Conservation (phyloP, 257 asterid genomes). For the Przewalskia tangutica region DNA sequence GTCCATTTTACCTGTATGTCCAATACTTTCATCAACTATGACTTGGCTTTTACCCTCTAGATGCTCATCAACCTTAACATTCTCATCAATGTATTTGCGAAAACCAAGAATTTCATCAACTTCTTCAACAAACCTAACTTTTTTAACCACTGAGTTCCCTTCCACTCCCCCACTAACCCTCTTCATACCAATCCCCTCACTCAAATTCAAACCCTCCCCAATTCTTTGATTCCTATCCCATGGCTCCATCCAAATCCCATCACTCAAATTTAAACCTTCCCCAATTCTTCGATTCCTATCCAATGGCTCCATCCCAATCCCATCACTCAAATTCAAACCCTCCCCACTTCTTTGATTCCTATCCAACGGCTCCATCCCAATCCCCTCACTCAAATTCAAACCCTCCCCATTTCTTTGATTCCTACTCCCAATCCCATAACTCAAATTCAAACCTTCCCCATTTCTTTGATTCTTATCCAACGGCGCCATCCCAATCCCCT, state of each 20-base stretch:
- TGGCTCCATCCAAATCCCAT: constrained; percentile 3
- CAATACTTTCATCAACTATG: constrained; percentile 13
- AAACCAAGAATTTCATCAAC: constrained; percentile 7
- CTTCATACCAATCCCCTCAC: constrained; percentile 26
- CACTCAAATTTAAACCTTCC: not conserved
- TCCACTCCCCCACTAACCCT: constrained; percentile 28
- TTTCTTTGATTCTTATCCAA: not conserved
- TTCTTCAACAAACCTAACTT: constrained; percentile 14
- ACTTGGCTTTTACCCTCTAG: not conserved
- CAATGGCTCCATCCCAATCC: not conserved
- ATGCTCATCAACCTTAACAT: not conserved
- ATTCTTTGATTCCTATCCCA: constrained; percentile 1
- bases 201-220: not conserved
- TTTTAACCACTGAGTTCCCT: constrained; percentile 28
- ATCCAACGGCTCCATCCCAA: constrained; percentile 1
- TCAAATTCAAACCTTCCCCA: not conserved
- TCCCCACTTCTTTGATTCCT: not conserved
- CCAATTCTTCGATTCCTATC: not conserved
- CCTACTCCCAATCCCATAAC: constrained; percentile 4
- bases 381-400: not conserved
- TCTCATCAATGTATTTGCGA: not conserved
- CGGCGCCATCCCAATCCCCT: constrained; percentile 6
- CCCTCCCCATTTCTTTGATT: not conserved
- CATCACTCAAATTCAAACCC: not conserved
- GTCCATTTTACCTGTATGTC: constrained; percentile 13